A percentile compares a stretch with the other conserved stretches of the same genome.
phyloP scores from a whole-genome alignment of 208 protist species.

The Wallacemonas sp. region DNA sequence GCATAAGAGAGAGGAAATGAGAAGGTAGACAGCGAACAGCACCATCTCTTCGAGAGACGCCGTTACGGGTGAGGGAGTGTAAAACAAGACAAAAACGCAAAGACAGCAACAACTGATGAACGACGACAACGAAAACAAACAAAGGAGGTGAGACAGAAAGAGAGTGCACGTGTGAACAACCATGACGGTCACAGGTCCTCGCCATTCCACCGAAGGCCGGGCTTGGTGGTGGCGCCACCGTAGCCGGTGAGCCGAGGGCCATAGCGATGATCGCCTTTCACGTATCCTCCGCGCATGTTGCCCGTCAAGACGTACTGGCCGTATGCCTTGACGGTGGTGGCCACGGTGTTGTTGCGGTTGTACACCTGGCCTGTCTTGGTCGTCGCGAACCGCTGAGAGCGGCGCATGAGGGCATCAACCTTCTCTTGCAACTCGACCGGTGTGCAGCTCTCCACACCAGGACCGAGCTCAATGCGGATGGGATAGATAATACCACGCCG shows the following conservation, averaged over 20 bases:
- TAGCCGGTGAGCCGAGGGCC: slow-evolving; percentile 82
- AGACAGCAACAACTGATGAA: too few relatives aligned
- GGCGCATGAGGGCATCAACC: slow-evolving; percentile 60
- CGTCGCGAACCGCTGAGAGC: slow-evolving; percentile 69
- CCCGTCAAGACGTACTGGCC: slow-evolving; percentile 79
- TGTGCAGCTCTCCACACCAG: slow-evolving; percentile 56
- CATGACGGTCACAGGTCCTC: slow-evolving; percentile 75
- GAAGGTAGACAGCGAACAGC: too few relatives aligned
- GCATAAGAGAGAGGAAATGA: too few relatives aligned
- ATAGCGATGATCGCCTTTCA: slow-evolving; percentile 83
- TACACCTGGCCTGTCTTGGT: slow-evolving; percentile 73
- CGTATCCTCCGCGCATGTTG: slow-evolving; percentile 84
- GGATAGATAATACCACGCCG: slow-evolving; percentile 73
- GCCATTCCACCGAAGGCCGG: slow-evolving; percentile 82
- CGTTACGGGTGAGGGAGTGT: too few relatives aligned
- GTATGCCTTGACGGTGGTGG: slow-evolving; percentile 62
- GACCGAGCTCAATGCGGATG: slow-evolving; percentile 77
- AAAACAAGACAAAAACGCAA: too few relatives aligned
- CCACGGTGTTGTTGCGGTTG: slow-evolving; percentile 58
- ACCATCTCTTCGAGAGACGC: too few relatives aligned
- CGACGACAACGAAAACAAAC: slow-evolving; percentile 10
- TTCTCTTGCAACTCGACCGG: slow-evolving; percentile 61
- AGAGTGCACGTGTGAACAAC: too few relatives aligned
- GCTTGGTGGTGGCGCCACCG: slow-evolving; percentile 78
- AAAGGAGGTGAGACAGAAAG: too few relatives aligned